Percentiles rank a stretch among this genome's conserved stretches.
Conservation (phyloP, 2,329 filamentous ascomycete species). For the Helotiales sp. region DNA sequence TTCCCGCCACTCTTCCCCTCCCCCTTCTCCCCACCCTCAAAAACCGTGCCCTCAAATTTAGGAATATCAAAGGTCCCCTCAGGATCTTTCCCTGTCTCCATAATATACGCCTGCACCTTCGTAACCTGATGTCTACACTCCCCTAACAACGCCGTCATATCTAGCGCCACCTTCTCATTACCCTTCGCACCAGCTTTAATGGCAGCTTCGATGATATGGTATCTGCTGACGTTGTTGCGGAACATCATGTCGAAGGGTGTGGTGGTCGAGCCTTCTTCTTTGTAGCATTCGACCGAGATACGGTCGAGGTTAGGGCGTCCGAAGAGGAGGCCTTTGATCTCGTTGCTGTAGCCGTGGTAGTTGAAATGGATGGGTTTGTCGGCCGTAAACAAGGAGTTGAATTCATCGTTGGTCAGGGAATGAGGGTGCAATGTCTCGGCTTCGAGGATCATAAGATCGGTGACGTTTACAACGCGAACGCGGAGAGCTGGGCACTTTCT, state of each 20-base stretch:
- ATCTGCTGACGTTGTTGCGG: conserved; percentile 63
- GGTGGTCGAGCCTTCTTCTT: conserved; percentile 69
- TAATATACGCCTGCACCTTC: conserved; percentile 58
- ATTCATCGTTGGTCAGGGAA: conserved; percentile 56
- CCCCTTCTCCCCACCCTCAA: conserved; percentile 27
- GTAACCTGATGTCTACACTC: conserved; percentile 54
- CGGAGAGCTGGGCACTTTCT: conserved; percentile 56
- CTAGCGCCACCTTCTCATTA: conserved; percentile 54
- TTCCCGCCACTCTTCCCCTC: conserved; percentile 22
- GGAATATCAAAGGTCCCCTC: conserved; percentile 57
- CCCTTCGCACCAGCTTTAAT: conserved; percentile 52
- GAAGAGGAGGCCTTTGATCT: conserved; percentile 66
- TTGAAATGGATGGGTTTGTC: conserved; percentile 66
- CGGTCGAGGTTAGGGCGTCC: conserved; percentile 57
- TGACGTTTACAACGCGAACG: conserved; percentile 68
- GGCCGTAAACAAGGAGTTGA: conserved; percentile 60
- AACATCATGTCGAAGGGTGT: conserved; percentile 76
- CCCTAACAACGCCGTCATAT: conserved; percentile 52
- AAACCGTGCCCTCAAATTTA: conserved; percentile 46
- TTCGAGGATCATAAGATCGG: conserved; percentile 67
- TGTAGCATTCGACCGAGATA: conserved; percentile 62
- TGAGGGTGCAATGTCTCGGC: conserved; percentile 63
- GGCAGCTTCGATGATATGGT: conserved; percentile 61
- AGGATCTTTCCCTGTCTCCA: conserved; percentile 56
- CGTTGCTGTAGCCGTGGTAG: conserved; percentile 68